Percentiles rank a stretch among this genome's conserved stretches.
These are phyloP conservation scores for Cokeromyces recurvatus DNA, from an alignment of 371 early-diverging fungal species.

Conservation along the genomic window DNA sequence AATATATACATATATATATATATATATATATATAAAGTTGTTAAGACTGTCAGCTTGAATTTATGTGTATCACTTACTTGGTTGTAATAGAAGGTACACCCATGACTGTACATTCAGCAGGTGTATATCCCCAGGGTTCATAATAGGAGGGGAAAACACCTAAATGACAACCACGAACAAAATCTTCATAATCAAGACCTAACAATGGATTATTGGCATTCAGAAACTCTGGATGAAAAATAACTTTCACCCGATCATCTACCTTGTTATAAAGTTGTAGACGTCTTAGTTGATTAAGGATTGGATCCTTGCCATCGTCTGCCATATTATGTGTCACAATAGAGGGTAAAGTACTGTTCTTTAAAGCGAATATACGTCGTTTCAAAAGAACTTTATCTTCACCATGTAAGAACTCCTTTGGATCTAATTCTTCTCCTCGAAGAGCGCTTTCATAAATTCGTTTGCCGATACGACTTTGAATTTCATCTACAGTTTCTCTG, in stretches of 20 bases:
- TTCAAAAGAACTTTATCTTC: conserved; percentile 88
- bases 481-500: conserved; percentile 85
- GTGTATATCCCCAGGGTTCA: conserved; percentile 96
- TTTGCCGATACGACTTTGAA: conserved; percentile 83
- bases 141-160: conserved; percentile 97
- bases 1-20: too few species aligned
- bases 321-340: conserved; percentile 96
- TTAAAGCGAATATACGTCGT: conserved; percentile 88
- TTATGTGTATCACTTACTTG: too few species aligned
- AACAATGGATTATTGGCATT: conserved; percentile 92
- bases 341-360: conserved; percentile 84
- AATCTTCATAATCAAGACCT: conserved; percentile 94
- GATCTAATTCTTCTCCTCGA: conserved; percentile 48
- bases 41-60: conserved; percentile 11
- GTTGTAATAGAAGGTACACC: conserved; percentile 97
- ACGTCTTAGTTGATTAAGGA: conserved; percentile 77
- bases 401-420: conserved; percentile 65
- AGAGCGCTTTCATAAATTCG: conserved; percentile 83
- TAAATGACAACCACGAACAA: conserved; percentile 94
- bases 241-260: conserved; percentile 89
- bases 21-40: too few species aligned
- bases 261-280: conserved; percentile 85
- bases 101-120: conserved; percentile 98
- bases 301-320: conserved; percentile 82
- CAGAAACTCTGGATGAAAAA: conserved; percentile 97